These are phyloP conservation scores for Russula lepida DNA, from an alignment of 768 basidiomycete genomes.

Conservation along the genomic window DNA sequence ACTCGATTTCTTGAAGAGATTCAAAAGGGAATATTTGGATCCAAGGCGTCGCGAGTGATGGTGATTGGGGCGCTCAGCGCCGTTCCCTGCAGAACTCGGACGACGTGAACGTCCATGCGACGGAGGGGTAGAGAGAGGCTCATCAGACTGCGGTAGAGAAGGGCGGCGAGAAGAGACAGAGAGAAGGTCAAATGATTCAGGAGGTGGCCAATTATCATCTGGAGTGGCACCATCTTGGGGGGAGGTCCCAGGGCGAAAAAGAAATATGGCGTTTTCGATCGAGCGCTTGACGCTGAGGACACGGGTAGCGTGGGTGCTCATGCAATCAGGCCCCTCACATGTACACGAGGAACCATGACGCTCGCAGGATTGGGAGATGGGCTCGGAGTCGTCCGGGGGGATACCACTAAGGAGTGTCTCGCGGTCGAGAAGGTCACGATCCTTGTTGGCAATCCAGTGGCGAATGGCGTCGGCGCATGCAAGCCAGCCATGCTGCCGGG, in stretches of 20 bases:
- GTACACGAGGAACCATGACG: constrained; percentile 12
- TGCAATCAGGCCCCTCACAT: constrained; percentile 9
- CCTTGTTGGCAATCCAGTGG: constrained; percentile 58
- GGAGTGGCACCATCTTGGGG: constrained; percentile 4
- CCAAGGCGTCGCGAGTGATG: constrained; percentile 38
- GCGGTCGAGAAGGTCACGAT: constrained; percentile 51
- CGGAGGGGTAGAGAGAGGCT: constrained; percentile 22
- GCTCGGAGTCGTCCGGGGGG: constrained; percentile 25
- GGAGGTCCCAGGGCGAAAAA: constrained; percentile 6
- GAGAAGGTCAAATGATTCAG: constrained; percentile 4
- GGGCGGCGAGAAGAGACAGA: constrained; percentile 5
- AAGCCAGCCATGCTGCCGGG: constrained; percentile 69
- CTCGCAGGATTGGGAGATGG: constrained; percentile 31
- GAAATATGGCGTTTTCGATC: constrained; percentile 50
- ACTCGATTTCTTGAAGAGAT: constrained; percentile 58
- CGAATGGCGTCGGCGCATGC: constrained; percentile 67
- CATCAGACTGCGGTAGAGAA: constrained; percentile 14
- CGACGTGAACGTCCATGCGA: constrained; percentile 35
- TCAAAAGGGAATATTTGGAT: constrained; percentile 67
- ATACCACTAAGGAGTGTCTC: constrained; percentile 20
- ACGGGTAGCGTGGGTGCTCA: constrained; percentile 6
- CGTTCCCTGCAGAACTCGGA: constrained; percentile 55
- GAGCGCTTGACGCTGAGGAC: constrained; percentile 70
- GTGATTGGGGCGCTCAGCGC: constrained; percentile 48
- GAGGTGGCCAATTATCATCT: constrained; percentile 8